Evolutionary conservation across 2,329 filamentous ascomycete genomes (phyloP), one percentile per base, ranked within the genome.

Genomic region (Graphilbum ipis-grandicollis): DNA sequence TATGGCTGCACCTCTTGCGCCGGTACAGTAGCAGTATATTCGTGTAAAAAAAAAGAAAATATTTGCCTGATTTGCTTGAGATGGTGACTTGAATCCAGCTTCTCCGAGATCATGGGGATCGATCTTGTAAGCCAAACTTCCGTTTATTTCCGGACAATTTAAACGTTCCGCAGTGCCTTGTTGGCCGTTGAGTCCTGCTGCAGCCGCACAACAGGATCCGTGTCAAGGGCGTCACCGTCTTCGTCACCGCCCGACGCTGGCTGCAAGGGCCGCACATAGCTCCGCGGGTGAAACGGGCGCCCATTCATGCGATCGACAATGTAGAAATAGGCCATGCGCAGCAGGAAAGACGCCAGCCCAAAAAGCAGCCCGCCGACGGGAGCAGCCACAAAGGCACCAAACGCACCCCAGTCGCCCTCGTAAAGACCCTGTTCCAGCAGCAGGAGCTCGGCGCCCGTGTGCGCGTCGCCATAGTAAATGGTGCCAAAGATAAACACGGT

Each of bases 401-500:
- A 90, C 2, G 70, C 79, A 43, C 73, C 78, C 83, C 83, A 90
- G 53, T 88, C 81, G 34, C 75, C 65, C 1, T 64, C 70, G 54
- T 86, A 90, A 17, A 90, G 61, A 1, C 82, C 82, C 44, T 76
- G 63, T 51, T 82, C 66, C 12, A 90, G 58, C 19, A 88, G 60
- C 35, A 90, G 66, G 38, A 90, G 67, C 40, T 76, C 63, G 1
- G 66, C 76, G 5, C 78, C 82, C 7, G 64, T 49, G 37, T 63
- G 51, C 2, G 70, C 74, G 48, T 74, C 66, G 33, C 75, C 78
- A 50, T 80, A 86, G 60, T 86, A 90, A 42, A 84, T 68, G 13
- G 76, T 63, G 5, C 82, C 82, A 46, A 86, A 90, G 48, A 88
- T 65, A 59, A 86, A 90, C 43, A 90, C 78, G 10, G 76, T 76